These are phyloP conservation scores for Saccharomyces hybrid DNA, from an alignment of 1,139 yeast species.

Conservation along the genomic window DNA sequence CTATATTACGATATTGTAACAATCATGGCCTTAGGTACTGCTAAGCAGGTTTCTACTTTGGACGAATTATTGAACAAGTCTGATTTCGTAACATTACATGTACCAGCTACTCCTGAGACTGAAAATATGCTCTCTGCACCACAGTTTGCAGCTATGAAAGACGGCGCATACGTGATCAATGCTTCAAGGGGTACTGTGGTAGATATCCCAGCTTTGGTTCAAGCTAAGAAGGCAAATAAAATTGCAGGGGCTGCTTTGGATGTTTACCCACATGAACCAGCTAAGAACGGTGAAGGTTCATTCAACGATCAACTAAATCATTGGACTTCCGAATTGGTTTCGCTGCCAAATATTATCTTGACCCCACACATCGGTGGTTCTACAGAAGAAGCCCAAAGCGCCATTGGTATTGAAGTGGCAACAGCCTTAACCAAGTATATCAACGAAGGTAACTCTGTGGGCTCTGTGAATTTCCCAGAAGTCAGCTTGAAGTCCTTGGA, in stretches of 20 bases:
- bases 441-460: constrained; percentile 93
- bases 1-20: constrained; percentile 84
- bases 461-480: constrained; percentile 99
- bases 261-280: constrained; percentile 96
- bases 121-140: constrained; percentile 82
- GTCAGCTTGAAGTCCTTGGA: constrained; percentile 85
- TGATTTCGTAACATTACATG: constrained; percentile 89
- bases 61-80: constrained; percentile 74
- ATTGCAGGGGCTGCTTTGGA: constrained; percentile 82
- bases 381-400: constrained; percentile 97
- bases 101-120: constrained; percentile 92
- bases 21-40: constrained; percentile 96
- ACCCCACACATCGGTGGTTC: constrained; percentile 99
- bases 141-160: constrained; percentile 93
- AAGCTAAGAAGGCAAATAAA: constrained; percentile 88
- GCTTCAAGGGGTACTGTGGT: constrained; percentile 98
- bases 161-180: constrained; percentile 88
- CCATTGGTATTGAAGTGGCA: constrained; percentile 94
- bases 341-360: constrained; percentile 80
- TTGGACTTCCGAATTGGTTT: constrained; percentile 78
- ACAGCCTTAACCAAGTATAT: constrained; percentile 80
- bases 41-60: constrained; percentile 81
- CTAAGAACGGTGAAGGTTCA: constrained; percentile 83
- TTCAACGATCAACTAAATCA: constrained; percentile 65
- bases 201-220: constrained; percentile 87